Evolutionary conservation across 1,284 basidiomycete genomes (phyloP), one percentile per base, ranked within the genome.

Genomic region (Moniliella sp.): DNA sequence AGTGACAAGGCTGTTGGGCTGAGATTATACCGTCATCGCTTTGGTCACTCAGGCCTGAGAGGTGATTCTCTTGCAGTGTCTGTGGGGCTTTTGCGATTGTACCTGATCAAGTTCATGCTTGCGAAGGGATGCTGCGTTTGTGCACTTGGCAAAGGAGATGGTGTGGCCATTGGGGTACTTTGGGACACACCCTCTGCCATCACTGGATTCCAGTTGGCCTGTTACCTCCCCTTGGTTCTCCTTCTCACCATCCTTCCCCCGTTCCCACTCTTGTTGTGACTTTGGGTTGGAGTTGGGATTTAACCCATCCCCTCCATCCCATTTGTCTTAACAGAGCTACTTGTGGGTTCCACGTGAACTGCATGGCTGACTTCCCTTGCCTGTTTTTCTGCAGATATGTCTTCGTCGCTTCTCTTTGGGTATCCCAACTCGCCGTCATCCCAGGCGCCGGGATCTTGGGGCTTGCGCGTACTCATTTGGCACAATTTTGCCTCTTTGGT

Each of bases 61-160:
- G n/a, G n/a, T n/a, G n/a, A n/a, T n/a, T n/a, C n/a, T n/a, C n/a
- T n/a, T n/a, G n/a, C n/a, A n/a, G n/a, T n/a, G n/a, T n/a, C n/a
- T n/a, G n/a, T n/a, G n/a, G n/a, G n/a, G n/a, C n/a, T n/a, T n/a
- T n/a, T n/a, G n/a, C n/a, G n/a, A n/a, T n/a, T n/a, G n/a, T n/a
- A 55, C 52, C 56, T 57, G 56, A 59, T 46, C 56, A 48, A 56
- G 56, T 45, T 56, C 49, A 53, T 50, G 56, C 56, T 56, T 48
- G 56, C 56, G 56, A 54, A 57, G 56, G 50, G 56, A 59, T 52
- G 33, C 35, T 56, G 42, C 49, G 11, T 27, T 31, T 31, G 21
- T 23, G 14, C 16, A 14, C 30, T 31, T 17, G n/a, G n/a, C 21
- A 7, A 7, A 7, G 7, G 8, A 23, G n/a, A 23, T 23, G 8